Conservation (phyloP, 108 stramenopile genomes). For the Cyclotella sp. region DNA sequence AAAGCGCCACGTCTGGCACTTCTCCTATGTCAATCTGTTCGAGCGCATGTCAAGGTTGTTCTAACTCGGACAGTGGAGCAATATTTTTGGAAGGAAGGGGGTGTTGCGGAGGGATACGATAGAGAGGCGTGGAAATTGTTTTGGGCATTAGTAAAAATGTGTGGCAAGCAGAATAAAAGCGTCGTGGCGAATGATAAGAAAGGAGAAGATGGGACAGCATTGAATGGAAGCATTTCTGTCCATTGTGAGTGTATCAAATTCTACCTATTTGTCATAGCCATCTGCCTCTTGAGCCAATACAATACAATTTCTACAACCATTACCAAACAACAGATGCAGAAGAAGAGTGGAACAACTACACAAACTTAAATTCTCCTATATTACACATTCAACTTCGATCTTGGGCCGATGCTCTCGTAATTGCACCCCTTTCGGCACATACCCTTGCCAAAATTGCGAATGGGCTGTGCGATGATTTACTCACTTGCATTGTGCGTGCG, state of each 20-base stretch:
- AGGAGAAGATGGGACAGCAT: slow-evolving; percentile 29
- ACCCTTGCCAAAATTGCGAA: slow-evolving; percentile 83
- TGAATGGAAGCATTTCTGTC: slow-evolving; percentile 36
- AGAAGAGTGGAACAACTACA: slow-evolving; percentile 86
- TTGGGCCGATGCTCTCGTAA: slow-evolving; percentile 86
- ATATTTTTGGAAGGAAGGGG: slow-evolving; percentile 72
- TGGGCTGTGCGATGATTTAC: slow-evolving; percentile 91
- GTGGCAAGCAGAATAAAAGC: neutral
- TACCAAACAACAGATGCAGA: slow-evolving; percentile 59
- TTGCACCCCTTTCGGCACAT: slow-evolving; percentile 89
- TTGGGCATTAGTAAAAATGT: neutral
- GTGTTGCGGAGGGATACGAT: slow-evolving; percentile 57
- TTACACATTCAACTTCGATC: slow-evolving; percentile 91
- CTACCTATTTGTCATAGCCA: neutral
- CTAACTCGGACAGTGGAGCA: slow-evolving; percentile 70
- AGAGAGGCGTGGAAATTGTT: slow-evolving; percentile 58
- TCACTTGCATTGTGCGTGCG: slow-evolving; percentile 83
- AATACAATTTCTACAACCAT: neutral
- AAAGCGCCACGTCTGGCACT: slow-evolving; percentile 89
- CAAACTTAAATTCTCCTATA: slow-evolving; percentile 78
- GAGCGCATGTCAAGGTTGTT: slow-evolving; percentile 63
- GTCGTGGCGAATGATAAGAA: neutral
- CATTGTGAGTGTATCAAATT: slow-evolving; percentile 32
- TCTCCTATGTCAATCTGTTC: slow-evolving; percentile 45
- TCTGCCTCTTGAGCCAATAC: neutral